phyloP scores from a whole-genome alignment of 2,329 filamentous ascomycete species.

The Periconia sp. region DNA sequence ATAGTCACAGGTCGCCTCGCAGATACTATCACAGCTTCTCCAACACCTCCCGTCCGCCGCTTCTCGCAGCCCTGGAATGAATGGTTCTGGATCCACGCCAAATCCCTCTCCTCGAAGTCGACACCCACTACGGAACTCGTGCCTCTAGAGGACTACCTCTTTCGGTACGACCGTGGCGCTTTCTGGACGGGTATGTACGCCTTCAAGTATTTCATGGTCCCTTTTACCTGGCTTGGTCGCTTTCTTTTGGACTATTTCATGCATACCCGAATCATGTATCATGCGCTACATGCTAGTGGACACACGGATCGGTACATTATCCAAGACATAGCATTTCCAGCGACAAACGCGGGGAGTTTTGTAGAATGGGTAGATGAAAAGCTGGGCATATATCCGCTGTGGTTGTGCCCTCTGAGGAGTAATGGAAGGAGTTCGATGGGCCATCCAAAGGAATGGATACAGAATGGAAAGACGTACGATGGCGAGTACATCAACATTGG shows the following conservation, averaged over 20 bases:
- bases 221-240: constrained; percentile 64
- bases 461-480: constrained; percentile 16
- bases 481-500: constrained; percentile 51
- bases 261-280: constrained; percentile 68
- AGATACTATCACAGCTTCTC: constrained; percentile 47
- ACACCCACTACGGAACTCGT: constrained; percentile 46
- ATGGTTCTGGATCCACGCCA: constrained; percentile 76
- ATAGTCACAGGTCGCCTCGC: constrained; percentile 66
- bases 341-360: constrained; percentile 57
- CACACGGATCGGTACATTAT: constrained; percentile 64
- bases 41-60: constrained; percentile 30
- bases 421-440: constrained; percentile 39
- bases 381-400: constrained; percentile 61
- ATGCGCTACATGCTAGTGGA: constrained; percentile 65
- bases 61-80: constrained; percentile 67
- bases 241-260: constrained; percentile 66
- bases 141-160: constrained; percentile 62
- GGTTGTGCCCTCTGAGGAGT: constrained; percentile 61
- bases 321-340: constrained; percentile 68
- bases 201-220: constrained; percentile 64
- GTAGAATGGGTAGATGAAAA: constrained; percentile 56
- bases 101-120: constrained; percentile 12
- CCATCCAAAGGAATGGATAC: constrained; percentile 22
- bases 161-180: constrained; percentile 67
- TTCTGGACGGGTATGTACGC: constrained; percentile 69